Percentiles rank a stretch among this genome's conserved stretches.
These are phyloP conservation scores for Claviceps cyperi DNA, from an alignment of 2,329 filamentous ascomycete species.

Conservation along the genomic window DNA sequence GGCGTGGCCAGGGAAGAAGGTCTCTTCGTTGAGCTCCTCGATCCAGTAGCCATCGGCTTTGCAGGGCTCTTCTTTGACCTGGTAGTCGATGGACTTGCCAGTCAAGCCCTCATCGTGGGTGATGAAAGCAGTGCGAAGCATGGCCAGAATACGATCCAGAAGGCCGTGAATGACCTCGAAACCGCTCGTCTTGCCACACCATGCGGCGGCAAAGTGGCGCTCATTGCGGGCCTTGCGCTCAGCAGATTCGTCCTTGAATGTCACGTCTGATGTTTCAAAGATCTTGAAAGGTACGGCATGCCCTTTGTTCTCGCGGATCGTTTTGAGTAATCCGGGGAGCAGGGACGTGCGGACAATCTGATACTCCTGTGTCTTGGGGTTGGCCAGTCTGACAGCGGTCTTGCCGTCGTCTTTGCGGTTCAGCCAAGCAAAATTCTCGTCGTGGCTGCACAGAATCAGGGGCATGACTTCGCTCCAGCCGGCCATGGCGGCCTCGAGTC, in stretches of 20 bases:
- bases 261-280: slow-evolving; percentile 83
- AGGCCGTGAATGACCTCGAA: slow-evolving; percentile 95
- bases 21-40: slow-evolving; percentile 77
- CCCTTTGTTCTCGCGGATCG: slow-evolving; percentile 82
- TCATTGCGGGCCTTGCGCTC: slow-evolving; percentile 89
- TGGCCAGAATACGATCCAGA: slow-evolving; percentile 78
- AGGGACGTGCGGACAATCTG: slow-evolving; percentile 82
- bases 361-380: slow-evolving; percentile 87
- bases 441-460: slow-evolving; percentile 89
- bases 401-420: slow-evolving; percentile 79
- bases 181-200: slow-evolving; percentile 84
- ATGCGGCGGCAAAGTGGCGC: slow-evolving; percentile 88
- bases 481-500: slow-evolving; percentile 77
- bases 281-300: slow-evolving; percentile 82
- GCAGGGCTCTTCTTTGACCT: slow-evolving; percentile 36
- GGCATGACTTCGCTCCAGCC: slow-evolving; percentile 96
- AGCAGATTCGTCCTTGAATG: slow-evolving; percentile 67
- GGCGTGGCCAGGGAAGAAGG: slow-evolving; percentile 82
- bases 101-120: slow-evolving; percentile 55
- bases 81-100: slow-evolving; percentile 35
- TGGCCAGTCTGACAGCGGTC: slow-evolving; percentile 71
- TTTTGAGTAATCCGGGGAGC: slow-evolving; percentile 81
- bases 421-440: slow-evolving; percentile 94
- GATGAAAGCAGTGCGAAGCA: slow-evolving; percentile 75
- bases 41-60: slow-evolving; percentile 79